Base-by-base conservation (phyloP, 805 yeast genomes). In the Lipomyces sp. region DNA sequence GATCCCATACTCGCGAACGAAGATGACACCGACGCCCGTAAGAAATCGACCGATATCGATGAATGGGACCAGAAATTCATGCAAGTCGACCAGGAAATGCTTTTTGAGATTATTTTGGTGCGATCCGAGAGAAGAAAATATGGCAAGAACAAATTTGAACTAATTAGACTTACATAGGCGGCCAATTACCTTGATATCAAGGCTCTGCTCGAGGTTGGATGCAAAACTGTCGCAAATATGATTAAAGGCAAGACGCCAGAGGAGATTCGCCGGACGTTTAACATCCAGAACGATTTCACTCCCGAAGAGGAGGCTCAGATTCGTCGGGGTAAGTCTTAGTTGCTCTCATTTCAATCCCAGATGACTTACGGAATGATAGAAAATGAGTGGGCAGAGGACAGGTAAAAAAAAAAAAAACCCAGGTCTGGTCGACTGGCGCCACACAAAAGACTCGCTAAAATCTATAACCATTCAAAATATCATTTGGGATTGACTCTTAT, bases 41-140 rank as follows among this genome's bases (percentile, higher is more conserved):
- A 74, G 69, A 90, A 90, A 76, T 84, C 94, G n/a, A 92, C 92
- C 1, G 97, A 97, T 2, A 92, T 94, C 60, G 94, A 90, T 69
- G 92, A 92, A 57, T 94, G 98, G 98, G 98, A 94, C 79, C 90
- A 90, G 77, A 91, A 90, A 77, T 94, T 93, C 77, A 84, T 94
- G 73, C 90, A 90, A 75, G 97, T 94, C 50, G 98, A 94, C 79
- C 98, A 81, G 76, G 83, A 82, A 67, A 79, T 81, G 81, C 77
- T 82, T 63, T 81, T 81, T 71, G 84, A 81, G 73, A 82, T 81
- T 71, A 82, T 81, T 64, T 73, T 82, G 11, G 73, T 68, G 64
- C 8, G 71, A 24, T 24, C 24, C 24, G 1, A 24, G 24, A 24
- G 24, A 24, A 24, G 24, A 24, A 24, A 24, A 24, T 24, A 24